Evolutionary conservation across 2,329 filamentous ascomycete species (phyloP).

Genomic region (Phialophora tarda): DNA sequence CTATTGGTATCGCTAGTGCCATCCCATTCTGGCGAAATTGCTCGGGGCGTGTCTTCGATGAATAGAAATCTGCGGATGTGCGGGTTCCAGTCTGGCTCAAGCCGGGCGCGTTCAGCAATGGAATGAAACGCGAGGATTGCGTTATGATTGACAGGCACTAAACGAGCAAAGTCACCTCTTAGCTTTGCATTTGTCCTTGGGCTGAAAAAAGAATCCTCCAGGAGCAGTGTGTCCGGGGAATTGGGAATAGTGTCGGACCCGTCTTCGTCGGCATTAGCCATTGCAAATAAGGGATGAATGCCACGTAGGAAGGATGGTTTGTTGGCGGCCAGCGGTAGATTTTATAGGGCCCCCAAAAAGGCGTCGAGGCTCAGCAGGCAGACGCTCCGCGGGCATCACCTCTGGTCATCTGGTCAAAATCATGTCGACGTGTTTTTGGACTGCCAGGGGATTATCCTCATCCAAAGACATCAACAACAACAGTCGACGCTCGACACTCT

Average conservation of each 20-base stretch:
- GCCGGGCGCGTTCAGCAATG: slow-evolving; percentile 19
- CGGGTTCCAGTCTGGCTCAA: slow-evolving; percentile 27
- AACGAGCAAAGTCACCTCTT: slow-evolving; percentile 24
- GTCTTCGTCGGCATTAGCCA: slow-evolving; percentile 13
- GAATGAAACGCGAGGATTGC: slow-evolving; percentile 26
- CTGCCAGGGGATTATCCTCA: neutral
- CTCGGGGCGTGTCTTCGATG: slow-evolving; percentile 19
- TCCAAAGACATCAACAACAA: neutral
- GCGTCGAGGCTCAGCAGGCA: slow-evolving; percentile 20
- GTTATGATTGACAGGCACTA: slow-evolving; percentile 26
- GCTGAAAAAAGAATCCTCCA: slow-evolving; percentile 22
- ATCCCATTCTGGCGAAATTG: slow-evolving; percentile 25
- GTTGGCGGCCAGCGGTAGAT: neutral
- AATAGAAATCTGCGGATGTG: slow-evolving; percentile 22
- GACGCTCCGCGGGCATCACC: slow-evolving; percentile 4
- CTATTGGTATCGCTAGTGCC: slow-evolving; percentile 14
- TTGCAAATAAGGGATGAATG: slow-evolving; percentile 8
- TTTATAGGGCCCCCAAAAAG: slow-evolving; percentile 21
- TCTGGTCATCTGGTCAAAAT: slow-evolving; percentile 9
- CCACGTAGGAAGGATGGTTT: slow-evolving; percentile 4
- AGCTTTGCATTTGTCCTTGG: slow-evolving; percentile 21
- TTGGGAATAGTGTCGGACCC: slow-evolving; percentile 14
- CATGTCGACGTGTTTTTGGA: slow-evolving; percentile 10
- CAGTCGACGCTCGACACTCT: neutral
- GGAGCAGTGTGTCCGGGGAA: slow-evolving; percentile 19